A percentile compares a stretch with the other conserved stretches of the same genome.
These are phyloP conservation scores for Pichia californica DNA, from an alignment of 805 yeast genomes.

Conservation along the genomic window DNA sequence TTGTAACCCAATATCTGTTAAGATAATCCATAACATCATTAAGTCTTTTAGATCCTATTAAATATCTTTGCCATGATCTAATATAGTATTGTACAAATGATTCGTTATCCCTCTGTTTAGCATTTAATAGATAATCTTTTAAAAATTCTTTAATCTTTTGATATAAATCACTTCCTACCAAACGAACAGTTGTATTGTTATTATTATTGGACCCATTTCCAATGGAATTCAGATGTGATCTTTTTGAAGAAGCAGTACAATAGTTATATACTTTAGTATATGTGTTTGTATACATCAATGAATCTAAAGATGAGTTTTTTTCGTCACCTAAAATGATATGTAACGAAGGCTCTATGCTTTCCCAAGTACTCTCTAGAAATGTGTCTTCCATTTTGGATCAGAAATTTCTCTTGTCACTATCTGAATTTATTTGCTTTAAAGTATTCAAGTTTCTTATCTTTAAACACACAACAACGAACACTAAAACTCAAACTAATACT, in stretches of 20 bases:
- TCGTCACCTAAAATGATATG: conserved; percentile 66
- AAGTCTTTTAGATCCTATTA: conserved; percentile 85
- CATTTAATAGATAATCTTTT: conserved; percentile 45
- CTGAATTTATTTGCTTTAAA: no score
- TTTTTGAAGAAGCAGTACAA: conserved; percentile 71
- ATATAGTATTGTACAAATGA: conserved; percentile 78
- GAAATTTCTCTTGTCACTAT: no score
- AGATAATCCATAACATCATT: conserved; percentile 93
- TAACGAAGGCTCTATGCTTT: conserved; percentile 69
- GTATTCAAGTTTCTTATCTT: no score
- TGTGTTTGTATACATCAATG: conserved; percentile 77
- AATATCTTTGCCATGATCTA: conserved; percentile 79
- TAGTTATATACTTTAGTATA: conserved; percentile 91
- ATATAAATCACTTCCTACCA: conserved; percentile 90
- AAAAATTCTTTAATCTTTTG: conserved; percentile 63
- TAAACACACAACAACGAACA: no score
- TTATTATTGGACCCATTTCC: conserved; percentile 2
- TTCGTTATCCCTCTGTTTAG: conserved; percentile 51
- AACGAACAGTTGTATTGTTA: conserved; percentile 19
- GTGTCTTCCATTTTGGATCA: conserved; percentile 21
- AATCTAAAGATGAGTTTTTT: conserved; percentile 53
- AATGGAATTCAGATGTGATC: conserved; percentile 22
- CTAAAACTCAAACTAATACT: no score
- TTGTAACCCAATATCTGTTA: conserved; percentile 96
- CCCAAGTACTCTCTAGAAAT: conserved; percentile 49